Percentiles rank a stretch among this genome's conserved stretches.
phyloP scores from a whole-genome alignment of 2,329 filamentous ascomycete species.

The Helicocarpus griseus region DNA sequence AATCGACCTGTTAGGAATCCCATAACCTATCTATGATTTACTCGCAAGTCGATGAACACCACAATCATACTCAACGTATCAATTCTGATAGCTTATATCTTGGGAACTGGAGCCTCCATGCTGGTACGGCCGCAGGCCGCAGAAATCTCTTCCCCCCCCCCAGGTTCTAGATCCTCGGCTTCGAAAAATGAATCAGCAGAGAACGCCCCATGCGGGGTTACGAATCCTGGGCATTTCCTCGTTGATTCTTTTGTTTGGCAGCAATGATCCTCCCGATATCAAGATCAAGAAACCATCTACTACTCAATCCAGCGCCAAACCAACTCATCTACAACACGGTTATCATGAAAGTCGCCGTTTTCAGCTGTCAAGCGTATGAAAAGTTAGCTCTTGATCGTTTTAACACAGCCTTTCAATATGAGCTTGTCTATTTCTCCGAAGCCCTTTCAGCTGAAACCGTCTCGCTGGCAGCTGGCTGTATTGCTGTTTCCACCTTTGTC shows the following conservation, averaged over 20 bases:
- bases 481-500: conserved; percentile 59
- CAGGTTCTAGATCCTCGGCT: no score
- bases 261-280: no score
- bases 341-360: conserved; percentile 51
- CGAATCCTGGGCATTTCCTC: neutral
- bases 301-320: neutral
- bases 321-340: neutral
- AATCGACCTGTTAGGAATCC: no score
- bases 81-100: no score
- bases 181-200: no score
- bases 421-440: conserved; percentile 51
- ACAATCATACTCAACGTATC: no score
- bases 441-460: conserved; percentile 48
- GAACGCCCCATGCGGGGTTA: neutral
- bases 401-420: conserved; percentile 30
- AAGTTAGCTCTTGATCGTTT: conserved; percentile 43
- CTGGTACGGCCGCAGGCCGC: no score
- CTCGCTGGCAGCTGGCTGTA: conserved; percentile 41
- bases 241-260: neutral
- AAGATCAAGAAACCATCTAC: no score
- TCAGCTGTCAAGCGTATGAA: conserved; percentile 57
- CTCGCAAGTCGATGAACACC: no score
- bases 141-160: no score
- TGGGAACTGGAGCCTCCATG: no score
- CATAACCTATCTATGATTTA: no score